Percentiles rank a stretch among this genome's conserved stretches.
Conservation (phyloP, 495 filamentous ascomycete genomes). For the Venustampulla echinocandica region DNA sequence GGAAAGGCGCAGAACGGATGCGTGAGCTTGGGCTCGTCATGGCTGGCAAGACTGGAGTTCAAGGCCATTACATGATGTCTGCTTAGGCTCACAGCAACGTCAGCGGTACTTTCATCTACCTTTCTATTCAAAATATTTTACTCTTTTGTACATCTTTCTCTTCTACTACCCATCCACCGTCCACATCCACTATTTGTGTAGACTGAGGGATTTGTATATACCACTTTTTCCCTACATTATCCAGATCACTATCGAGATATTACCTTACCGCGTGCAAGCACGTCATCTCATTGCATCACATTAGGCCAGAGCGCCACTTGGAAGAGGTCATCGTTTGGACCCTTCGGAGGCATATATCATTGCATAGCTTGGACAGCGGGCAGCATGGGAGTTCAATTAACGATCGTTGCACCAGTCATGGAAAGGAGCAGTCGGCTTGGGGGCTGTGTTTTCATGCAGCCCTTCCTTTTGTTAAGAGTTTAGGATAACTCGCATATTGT, state of each 20-base stretch:
- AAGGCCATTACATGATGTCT: slow-evolving; percentile 74
- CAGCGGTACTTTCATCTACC: slow-evolving; percentile 5
- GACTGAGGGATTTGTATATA: slow-evolving; percentile 13
- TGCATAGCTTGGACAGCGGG: slow-evolving; percentile 19
- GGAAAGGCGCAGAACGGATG: slow-evolving; percentile 90
- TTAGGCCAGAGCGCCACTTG: slow-evolving; percentile 2
- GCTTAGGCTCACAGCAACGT: slow-evolving; percentile 38
- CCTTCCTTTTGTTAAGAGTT: too few relatives aligned
- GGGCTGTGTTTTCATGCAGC: too few relatives aligned
- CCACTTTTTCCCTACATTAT: slow-evolving; percentile 6
- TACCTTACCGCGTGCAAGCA: slow-evolving; percentile 1
- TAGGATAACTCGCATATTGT: too few relatives aligned
- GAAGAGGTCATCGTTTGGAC: slow-evolving; percentile 14
- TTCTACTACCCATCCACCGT: slow-evolving; percentile 19
- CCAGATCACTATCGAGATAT: slow-evolving; percentile 8
- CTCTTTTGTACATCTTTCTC: slow-evolving; percentile 33
- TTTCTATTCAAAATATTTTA: slow-evolving; percentile 2
- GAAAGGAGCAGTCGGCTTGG: background rate
- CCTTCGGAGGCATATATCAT: slow-evolving; percentile 14
- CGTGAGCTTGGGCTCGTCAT: slow-evolving; percentile 82
- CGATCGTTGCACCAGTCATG: background rate
- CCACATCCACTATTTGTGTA: slow-evolving; percentile 1
- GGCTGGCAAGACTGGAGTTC: slow-evolving; percentile 62
- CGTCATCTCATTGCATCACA: slow-evolving; percentile 11
- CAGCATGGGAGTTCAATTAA: slow-evolving; percentile 4